phyloP scores from a whole-genome alignment of 139 green algal species.

The Chlamydomonas urium region DNA sequence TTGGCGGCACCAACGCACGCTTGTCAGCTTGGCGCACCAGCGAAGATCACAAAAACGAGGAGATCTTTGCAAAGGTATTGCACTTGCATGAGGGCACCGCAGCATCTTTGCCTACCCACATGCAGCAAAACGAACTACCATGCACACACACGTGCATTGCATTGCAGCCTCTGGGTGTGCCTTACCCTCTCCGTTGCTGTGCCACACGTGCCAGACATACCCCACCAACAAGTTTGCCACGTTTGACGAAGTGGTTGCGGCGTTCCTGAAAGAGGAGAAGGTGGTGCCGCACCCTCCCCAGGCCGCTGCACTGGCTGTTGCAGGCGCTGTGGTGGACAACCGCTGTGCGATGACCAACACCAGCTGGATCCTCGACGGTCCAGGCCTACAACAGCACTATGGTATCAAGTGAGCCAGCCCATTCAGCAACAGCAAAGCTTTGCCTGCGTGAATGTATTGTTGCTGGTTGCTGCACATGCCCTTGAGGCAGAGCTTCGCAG shows the following conservation, averaged over 20 bases:
- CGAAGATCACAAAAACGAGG: constrained; percentile 11
- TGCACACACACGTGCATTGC: background rate
- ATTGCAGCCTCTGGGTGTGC: background rate
- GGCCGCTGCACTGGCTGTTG: constrained; percentile 61
- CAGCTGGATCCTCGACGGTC: constrained; percentile 71
- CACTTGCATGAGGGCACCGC: background rate
- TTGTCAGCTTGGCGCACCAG: constrained; percentile 82
- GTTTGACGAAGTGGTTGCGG: constrained; percentile 53
- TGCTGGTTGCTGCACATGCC: too few relatives aligned
- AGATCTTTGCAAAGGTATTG: constrained; percentile 29
- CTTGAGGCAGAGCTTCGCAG: too few relatives aligned
- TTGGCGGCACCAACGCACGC: constrained; percentile 91
- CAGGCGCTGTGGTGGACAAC: constrained; percentile 75
- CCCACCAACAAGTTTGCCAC: constrained; percentile 45
- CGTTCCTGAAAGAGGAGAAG: constrained; percentile 35
- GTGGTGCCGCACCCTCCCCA: constrained; percentile 4
- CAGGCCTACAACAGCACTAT: constrained; percentile 49
- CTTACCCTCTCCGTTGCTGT: background rate
- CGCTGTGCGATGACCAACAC: constrained; percentile 88
- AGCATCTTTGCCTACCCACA: background rate
- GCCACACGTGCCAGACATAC: constrained; percentile 50
- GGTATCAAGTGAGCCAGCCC: constrained; percentile 51
- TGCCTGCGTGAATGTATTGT: too few relatives aligned
- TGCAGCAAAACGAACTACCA: background rate
- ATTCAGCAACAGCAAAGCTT: too few relatives aligned